phyloP scores from a whole-genome alignment of 768 basidiomycete genomes.

The Pisolithus marmoratus region DNA sequence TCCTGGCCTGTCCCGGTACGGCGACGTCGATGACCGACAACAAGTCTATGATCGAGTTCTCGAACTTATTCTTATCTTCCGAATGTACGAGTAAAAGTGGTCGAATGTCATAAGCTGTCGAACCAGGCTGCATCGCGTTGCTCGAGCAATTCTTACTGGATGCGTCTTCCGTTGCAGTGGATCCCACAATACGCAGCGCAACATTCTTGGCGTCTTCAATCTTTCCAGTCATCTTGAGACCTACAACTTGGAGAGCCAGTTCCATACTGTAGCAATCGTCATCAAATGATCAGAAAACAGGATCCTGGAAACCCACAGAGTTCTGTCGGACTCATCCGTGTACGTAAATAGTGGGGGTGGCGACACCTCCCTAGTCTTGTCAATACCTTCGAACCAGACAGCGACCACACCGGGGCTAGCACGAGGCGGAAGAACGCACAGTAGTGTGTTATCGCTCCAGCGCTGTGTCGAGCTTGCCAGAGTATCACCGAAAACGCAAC shows the following conservation, averaged over 20 bases:
- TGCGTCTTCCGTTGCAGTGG: conserved; percentile 49
- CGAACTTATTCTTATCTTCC: conserved; percentile 58
- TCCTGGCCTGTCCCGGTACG: conserved; percentile 35
- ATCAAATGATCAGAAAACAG: conserved; percentile 7
- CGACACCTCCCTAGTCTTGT: conserved; percentile 49
- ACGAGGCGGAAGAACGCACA: conserved; percentile 85
- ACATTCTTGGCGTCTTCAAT: conserved; percentile 91
- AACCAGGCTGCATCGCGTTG: conserved; percentile 52
- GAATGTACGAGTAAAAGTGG: conserved; percentile 52
- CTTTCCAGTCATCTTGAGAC: conserved; percentile 94
- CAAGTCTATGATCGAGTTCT: conserved; percentile 73
- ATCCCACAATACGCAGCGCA: conserved; percentile 88
- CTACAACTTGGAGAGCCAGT: conserved; percentile 90
- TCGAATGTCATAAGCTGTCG: conserved; percentile 45
- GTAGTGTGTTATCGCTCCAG: conserved; percentile 91
- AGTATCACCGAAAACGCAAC: conserved; percentile 82
- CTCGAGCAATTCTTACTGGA: conserved; percentile 31
- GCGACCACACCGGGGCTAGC: conserved; percentile 78
- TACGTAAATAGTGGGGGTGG: conserved; percentile 78
- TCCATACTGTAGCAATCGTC: conserved; percentile 65
- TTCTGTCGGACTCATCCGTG: conserved; percentile 83
- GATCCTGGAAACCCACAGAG: conserved; percentile 53
- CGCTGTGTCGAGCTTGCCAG: conserved; percentile 78
- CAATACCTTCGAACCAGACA: conserved; percentile 82
- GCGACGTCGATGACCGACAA: conserved; percentile 71